Conservation (phyloP, 441 rosid species). For the Dalechampia spathulata region DNA sequence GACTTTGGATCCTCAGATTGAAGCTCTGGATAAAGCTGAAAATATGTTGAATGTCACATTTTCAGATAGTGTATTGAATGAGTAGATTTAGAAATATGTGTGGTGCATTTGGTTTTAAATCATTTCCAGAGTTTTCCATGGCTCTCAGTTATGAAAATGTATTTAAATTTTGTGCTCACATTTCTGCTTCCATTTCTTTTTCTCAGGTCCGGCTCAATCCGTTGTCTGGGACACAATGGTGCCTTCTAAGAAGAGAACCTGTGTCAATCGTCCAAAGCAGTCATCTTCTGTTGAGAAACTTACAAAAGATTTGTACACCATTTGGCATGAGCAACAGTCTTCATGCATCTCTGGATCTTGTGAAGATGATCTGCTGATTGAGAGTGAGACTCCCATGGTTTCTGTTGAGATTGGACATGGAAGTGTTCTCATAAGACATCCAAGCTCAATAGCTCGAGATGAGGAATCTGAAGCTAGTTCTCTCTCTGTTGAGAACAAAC, state of each 20-base stretch:
- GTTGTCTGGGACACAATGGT: constrained; percentile 83
- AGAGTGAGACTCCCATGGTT: constrained; percentile 83
- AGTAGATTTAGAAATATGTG: no score
- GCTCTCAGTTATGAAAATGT: not conserved
- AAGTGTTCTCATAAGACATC: constrained; percentile 85
- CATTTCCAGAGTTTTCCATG: not conserved
- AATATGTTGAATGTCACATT: no score
- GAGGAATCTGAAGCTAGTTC: constrained; percentile 99
- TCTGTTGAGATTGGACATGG: constrained; percentile 99
- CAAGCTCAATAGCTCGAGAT: constrained; percentile 72
- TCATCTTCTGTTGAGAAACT: constrained; percentile 92
- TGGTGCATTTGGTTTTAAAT: no score
- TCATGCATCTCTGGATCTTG: constrained; percentile 85
- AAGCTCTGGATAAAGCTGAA: no score
- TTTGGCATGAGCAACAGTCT: constrained; percentile 87
- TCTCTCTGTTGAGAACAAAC: constrained; percentile 72
- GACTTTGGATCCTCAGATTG: no score
- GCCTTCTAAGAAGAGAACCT: constrained; percentile 86
- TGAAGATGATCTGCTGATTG: constrained; percentile 88
- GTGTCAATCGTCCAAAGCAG: constrained; percentile 74
- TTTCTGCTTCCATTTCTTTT: constrained; percentile 5
- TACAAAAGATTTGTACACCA: constrained; percentile 70
- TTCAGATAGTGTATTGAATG: no score
- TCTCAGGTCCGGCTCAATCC: constrained; percentile 79
- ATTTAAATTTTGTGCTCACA: not conserved